Evolutionary conservation across 2,329 filamentous ascomycete genomes (phyloP), one percentile per base, ranked within the genome.

Genomic region (Magnaporthiopsis poae): DNA sequence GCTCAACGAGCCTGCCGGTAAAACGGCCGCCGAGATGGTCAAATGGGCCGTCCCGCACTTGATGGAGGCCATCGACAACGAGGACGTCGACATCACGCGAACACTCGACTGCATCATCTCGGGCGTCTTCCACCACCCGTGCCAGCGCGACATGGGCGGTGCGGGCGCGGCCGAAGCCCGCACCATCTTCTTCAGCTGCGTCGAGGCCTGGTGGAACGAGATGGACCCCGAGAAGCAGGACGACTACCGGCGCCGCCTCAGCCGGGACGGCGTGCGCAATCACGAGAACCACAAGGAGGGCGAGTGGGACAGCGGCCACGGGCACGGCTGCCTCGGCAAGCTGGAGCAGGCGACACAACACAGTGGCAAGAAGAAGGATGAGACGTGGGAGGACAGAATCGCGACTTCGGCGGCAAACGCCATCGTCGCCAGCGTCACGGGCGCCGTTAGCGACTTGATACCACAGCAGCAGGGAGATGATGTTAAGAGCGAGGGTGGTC

Each of bases 201-300:
- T 64, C 63, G 63, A 64, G 63, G 3, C 31, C 8, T 64, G 63
- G 63, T 64, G 63, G 63, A 56, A 33, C 3, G 25, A 56, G 39
- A 64, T 64, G 39, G 63, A 56, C 3, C 63, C 25, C 15, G 63
- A 64, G 39, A 46, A 60, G 46, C 63, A 64, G 39, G 27, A 33
- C 5, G 63, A 64, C 25, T 64, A 64, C 46, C 63, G 52, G 11
- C 46, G 63, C 15, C 63, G 63, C 29, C 46, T 64, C 18, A 64
- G 63, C 39, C 35, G 63, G 27, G 46, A 64, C 9, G 63, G 63
- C 13, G 63, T 64, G 39, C 27, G n/a, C 36, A 64, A 64, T 27
- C 63, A 64, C 46, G 63, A 64, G 39, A 64, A 64, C 63, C 63
- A 64, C 29, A 64, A 64, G 21, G 63, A 64, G 27, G 63, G 63